Evolutionary conservation across 352 stramenopile species (phyloP), one percentile per base, ranked within the genome.

Genomic region (Globisporangium camurandrum): DNA sequence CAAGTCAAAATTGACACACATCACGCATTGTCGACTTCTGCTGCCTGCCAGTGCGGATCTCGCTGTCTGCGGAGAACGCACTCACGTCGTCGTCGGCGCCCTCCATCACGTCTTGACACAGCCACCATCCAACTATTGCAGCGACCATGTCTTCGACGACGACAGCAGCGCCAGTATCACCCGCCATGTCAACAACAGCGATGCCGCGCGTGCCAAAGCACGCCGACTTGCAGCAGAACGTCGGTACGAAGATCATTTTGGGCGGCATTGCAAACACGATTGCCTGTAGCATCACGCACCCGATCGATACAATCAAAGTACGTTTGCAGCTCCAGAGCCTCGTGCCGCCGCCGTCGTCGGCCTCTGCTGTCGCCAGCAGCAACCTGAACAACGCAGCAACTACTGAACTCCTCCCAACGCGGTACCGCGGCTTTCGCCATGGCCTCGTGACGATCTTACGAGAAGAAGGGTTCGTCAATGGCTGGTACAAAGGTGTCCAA

Each of bases 221-320:
- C 51, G 60, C 61, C 17, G 59, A 76, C 54, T 53, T 84, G 45
- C 66, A 78, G 49, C 59, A 80, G 56, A 71, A 75, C 51, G 56
- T 84, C 36, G 58, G 67, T 30, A 67, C 68, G 56, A 87, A 87
- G 56, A 78, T 87, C 46, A 39, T 78, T 24, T 56, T 87, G 31
- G 75, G 72, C 17, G 72, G 75, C 44, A 66, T 78, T 52, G 67
- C 75, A 51, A 87, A 87, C 58, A 76, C 69, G 40, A 70, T 75
- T 45, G 69, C 67, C 22, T 69, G 64, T 5, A 55, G 56, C 33
- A 54, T 73, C 45, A 84, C 70, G 36, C 74, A 88, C 51, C 77
- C 77, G 10, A 66, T 87, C 47, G 77, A 88, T 49, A 70, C 83
- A 12, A 58, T 84, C 46, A 88, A 88, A 45, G 66, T 86, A 45